These are phyloP conservation scores for Mycena chlorophos DNA, from an alignment of 768 basidiomycete genomes.

Conservation along the genomic window DNA sequence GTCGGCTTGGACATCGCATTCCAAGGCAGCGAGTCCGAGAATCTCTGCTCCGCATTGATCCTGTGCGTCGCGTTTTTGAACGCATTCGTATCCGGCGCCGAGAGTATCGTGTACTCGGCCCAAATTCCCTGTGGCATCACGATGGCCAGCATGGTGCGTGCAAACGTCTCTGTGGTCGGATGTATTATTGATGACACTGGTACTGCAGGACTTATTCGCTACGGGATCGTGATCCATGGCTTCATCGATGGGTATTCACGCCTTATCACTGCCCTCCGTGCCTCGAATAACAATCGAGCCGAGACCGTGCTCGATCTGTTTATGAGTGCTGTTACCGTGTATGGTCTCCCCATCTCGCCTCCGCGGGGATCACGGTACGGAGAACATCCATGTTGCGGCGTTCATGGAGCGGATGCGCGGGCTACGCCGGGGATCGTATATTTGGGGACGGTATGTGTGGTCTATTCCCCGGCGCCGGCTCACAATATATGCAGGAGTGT, in stretches of 20 bases:
- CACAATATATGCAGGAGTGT: slow-evolving; percentile 30
- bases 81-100: slow-evolving; percentile 23
- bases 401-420: slow-evolving; percentile 29
- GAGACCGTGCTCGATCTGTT: slow-evolving; percentile 41
- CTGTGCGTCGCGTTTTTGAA: slow-evolving; percentile 25
- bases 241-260: slow-evolving; percentile 44
- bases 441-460: slow-evolving; percentile 34
- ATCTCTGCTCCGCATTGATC: slow-evolving; percentile 21
- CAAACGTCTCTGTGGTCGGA: neutral
- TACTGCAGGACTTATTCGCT: slow-evolving; percentile 34
- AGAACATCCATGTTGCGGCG: slow-evolving; percentile 33
- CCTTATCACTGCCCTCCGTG: slow-evolving; percentile 34
- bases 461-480: neutral
- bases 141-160: slow-evolving; percentile 36
- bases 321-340: slow-evolving; percentile 15
- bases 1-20: slow-evolving; percentile 20
- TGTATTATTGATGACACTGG: slow-evolving; percentile 25
- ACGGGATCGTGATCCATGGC: slow-evolving; percentile 39
- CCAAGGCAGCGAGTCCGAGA: slow-evolving; percentile 16
- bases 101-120: slow-evolving; percentile 33
- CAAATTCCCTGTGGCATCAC: slow-evolving; percentile 39
- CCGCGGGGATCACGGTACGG: slow-evolving; percentile 34
- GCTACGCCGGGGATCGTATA: slow-evolving; percentile 32
- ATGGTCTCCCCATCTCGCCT: slow-evolving; percentile 35
- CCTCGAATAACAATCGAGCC: slow-evolving; percentile 39